Evolutionary conservation across 106 monocot genomes (phyloP).

Genomic region (Acorus calamus): DNA sequence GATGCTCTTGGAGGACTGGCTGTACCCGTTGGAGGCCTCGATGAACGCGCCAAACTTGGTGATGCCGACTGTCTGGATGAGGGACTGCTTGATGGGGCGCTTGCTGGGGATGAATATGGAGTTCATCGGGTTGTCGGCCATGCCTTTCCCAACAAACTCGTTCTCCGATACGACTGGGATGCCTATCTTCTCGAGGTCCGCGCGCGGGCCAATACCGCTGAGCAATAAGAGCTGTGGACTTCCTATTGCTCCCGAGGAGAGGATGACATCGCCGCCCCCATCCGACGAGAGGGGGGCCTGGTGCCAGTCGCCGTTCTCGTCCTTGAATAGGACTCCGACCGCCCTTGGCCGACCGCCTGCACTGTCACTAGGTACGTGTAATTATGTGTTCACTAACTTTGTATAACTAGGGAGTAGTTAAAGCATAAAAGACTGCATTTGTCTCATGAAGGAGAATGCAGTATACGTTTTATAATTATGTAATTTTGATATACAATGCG

Average conservation of each 20-base stretch:
- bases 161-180: conserved; percentile 49
- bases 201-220: conserved; percentile 72
- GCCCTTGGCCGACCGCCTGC: conserved; percentile 33
- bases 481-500: no score
- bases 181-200: conserved; percentile 35
- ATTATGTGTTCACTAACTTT: no score
- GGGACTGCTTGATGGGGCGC: conserved; percentile 56
- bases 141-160: conserved; percentile 50
- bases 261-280: conserved; percentile 36
- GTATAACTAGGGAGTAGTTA: no score
- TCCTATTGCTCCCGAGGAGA: conserved; percentile 74
- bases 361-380: no score
- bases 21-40: conserved; percentile 89
- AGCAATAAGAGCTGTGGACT: conserved; percentile 81
- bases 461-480: no score
- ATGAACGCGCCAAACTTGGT: conserved; percentile 79
- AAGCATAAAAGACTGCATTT: no score
- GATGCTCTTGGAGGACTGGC: conserved; percentile 87
- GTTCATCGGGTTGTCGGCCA: conserved; percentile 96
- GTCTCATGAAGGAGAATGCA: no score
- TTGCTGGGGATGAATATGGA: conserved; percentile 74
- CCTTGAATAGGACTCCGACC: conserved; percentile 48
- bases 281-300: conserved; percentile 12
- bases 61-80: conserved; percentile 87
- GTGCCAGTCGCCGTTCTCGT: conserved; percentile 42